A percentile compares a stretch with the other conserved stretches of the same genome.
Conservation (phyloP, 2,329 filamentous ascomycete species). For the Fusarium duplospermum region DNA sequence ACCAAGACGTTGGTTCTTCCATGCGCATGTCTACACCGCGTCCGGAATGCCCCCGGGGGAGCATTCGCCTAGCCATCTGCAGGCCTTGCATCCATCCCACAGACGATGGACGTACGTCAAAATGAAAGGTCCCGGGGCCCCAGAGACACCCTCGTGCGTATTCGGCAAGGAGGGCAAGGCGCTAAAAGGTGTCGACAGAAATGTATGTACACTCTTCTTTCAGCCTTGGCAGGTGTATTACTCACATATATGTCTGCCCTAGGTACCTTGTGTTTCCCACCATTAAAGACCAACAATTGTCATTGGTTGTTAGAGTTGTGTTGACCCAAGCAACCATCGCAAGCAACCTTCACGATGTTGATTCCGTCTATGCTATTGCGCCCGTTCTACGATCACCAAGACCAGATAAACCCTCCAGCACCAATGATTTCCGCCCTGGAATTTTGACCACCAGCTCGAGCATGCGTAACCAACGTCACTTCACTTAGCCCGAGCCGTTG, state of each 20-base stretch:
- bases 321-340: background rate
- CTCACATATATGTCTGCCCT: background rate
- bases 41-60: background rate
- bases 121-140: background rate
- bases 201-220: background rate
- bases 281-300: background rate
- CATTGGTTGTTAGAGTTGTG: background rate
- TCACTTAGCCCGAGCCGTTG: background rate
- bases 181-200: background rate
- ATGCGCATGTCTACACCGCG: background rate
- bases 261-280: background rate
- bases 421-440: background rate
- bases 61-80: background rate
- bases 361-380: background rate
- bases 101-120: slow-evolving; percentile 1
- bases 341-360: background rate
- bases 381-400: background rate
- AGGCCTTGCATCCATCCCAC: background rate
- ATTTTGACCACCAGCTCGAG: background rate
- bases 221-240: slow-evolving; percentile 1
- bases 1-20: slow-evolving; percentile 1
- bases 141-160: background rate
- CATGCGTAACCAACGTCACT: background rate
- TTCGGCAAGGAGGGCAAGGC: background rate
- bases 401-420: background rate